phyloP scores from a whole-genome alignment of 1,284 basidiomycete species.

The Ustilago hordei region DNA sequence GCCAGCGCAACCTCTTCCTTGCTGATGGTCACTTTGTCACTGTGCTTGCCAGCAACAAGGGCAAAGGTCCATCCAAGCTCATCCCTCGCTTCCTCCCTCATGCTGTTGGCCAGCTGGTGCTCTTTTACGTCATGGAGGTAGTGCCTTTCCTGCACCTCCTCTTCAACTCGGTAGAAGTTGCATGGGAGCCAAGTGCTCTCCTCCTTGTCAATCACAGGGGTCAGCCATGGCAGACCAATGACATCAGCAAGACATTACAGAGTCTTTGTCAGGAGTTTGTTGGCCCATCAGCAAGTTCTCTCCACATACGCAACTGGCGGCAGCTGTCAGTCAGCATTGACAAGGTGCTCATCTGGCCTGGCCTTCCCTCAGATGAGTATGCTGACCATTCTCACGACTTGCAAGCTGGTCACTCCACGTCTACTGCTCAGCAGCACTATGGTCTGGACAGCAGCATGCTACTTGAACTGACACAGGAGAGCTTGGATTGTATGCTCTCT shows the following conservation, averaged over 20 bases:
- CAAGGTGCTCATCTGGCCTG: neutral
- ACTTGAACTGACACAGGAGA: neutral
- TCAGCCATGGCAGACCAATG: neutral
- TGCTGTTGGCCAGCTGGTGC: no score
- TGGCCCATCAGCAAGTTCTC: neutral
- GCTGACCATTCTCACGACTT: neutral
- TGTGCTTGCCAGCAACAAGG: no score
- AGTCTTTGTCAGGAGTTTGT: neutral
- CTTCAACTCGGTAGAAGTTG: neutral
- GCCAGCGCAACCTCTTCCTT: no score
- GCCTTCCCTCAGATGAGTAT: neutral
- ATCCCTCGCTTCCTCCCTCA: no score
- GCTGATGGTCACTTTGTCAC: no score
- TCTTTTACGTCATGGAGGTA: neutral
- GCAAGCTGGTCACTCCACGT: neutral
- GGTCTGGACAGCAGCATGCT: conserved; percentile 3
- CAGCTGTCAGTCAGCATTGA: conserved; percentile 8
- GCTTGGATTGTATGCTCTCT: no score
- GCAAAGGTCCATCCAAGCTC: no score
- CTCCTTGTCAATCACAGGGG: neutral
- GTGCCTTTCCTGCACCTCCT: conserved; percentile 3
- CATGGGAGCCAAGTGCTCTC: neutral
- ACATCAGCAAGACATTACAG: conserved; percentile 1
- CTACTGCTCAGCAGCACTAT: conserved; percentile 2
- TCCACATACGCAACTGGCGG: neutral